A percentile compares a stretch with the other conserved stretches of the same genome.
phyloP scores from a whole-genome alignment of 73 alveolate species.

The Paramecium primaurelia region DNA sequence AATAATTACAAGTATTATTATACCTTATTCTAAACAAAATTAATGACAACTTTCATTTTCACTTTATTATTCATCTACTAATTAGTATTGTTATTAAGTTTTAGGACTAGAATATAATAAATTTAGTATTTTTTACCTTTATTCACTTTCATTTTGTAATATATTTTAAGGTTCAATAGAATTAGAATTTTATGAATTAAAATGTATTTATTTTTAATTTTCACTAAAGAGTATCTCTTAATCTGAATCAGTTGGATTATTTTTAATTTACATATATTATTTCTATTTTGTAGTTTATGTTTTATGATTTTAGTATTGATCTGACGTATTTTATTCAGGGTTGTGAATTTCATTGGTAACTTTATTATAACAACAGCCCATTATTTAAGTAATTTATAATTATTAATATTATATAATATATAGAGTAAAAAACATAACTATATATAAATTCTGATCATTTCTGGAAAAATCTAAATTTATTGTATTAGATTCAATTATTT shows the following conservation, averaged over 20 bases:
- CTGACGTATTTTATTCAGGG: neutral
- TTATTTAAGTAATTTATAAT: neutral
- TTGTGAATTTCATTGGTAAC: neutral
- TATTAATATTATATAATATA: neutral
- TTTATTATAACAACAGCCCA: neutral
- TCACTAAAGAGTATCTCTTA: neutral
- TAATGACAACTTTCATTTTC: no score
- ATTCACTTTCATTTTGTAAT: neutral
- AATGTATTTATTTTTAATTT: neutral
- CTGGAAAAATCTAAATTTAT: neutral
- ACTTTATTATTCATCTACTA: no score
- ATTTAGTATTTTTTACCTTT: neutral
- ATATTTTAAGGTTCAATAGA: neutral
- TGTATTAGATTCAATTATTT: neutral
- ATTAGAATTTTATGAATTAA: neutral
- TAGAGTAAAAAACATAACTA: neutral
- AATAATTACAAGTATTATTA: neutral
- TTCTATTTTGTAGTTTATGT: neutral
- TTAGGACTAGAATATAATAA: neutral
- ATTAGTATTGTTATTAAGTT: neutral
- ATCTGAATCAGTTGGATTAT: neutral
- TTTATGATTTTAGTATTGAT: neutral
- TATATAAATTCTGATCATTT: neutral
- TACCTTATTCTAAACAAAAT: neutral
- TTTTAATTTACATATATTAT: neutral